Conservation (phyloP, 1,284 basidiomycete genomes). For the Melanopsichium pennsylvanicum region DNA sequence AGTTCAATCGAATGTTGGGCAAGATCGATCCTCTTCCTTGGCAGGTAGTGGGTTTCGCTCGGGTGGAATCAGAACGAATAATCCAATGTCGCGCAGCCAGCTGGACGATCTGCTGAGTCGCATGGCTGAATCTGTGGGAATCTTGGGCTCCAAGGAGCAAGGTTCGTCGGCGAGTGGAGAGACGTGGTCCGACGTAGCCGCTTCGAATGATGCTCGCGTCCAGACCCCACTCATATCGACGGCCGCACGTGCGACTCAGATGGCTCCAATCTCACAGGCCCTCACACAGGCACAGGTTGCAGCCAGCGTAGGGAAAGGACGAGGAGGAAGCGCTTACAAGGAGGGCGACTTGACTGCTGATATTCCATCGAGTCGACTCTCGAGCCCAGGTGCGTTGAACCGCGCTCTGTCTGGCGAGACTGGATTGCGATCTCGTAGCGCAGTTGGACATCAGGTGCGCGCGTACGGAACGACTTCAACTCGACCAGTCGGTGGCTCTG, state of each 20-base stretch:
- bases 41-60: conserved; percentile 25
- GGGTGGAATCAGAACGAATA: conserved; percentile 22
- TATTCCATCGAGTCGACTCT: background rate
- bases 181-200: conserved; percentile 9
- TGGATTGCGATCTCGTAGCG: conserved; percentile 4
- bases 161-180: conserved; percentile 8
- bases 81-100: conserved; percentile 45
- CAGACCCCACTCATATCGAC: too few species aligned
- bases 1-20: conserved; percentile 21
- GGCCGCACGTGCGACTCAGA: background rate
- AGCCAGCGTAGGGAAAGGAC: conserved; percentile 11
- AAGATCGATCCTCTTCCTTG: conserved; percentile 17
- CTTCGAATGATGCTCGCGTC: background rate
- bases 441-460: conserved; percentile 15
- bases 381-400: conserved; percentile 7
- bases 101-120: conserved; percentile 54
- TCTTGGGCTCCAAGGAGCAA: conserved; percentile 18
- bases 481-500: conserved; percentile 1
- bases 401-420: conserved; percentile 5
- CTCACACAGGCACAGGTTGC: conserved; percentile 14
- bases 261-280: background rate
- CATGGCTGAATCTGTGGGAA: conserved; percentile 50
- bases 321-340: conserved; percentile 1
- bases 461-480: conserved; percentile 14
- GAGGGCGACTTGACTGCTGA: background rate